Percentiles rank a stretch among this genome's conserved stretches.
Conservation (phyloP, 108 stramenopile genomes). For the Pseudonitzschia pungens region DNA sequence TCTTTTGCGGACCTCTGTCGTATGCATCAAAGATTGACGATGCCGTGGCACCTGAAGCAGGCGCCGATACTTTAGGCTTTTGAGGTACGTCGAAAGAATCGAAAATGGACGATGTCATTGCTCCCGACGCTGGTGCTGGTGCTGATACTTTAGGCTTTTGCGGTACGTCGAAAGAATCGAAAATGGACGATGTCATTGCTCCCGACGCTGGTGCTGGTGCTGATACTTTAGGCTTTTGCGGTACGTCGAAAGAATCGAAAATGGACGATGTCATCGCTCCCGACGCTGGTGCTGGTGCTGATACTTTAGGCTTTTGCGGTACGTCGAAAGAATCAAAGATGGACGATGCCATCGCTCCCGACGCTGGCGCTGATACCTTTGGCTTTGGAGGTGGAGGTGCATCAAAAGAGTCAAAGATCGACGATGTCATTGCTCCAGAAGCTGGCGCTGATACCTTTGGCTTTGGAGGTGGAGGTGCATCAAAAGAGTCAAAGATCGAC, state of each 20-base stretch:
- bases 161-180: slow-evolving; percentile 48
- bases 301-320: slow-evolving; percentile 26
- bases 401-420: slow-evolving; percentile 52
- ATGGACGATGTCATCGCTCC: slow-evolving; percentile 47
- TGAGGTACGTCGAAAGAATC: slow-evolving; percentile 42
- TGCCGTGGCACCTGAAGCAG: background rate
- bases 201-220: slow-evolving; percentile 52
- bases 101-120: slow-evolving; percentile 50
- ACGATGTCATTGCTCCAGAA: slow-evolving; percentile 17
- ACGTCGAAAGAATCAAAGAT: slow-evolving; percentile 50
- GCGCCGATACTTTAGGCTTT: slow-evolving; percentile 1
- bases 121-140: background rate
- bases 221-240: slow-evolving; percentile 27
- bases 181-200: slow-evolving; percentile 35
- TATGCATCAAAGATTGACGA: slow-evolving; percentile 43
- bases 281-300: slow-evolving; percentile 4
- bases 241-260: slow-evolving; percentile 56
- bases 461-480: slow-evolving; percentile 29
- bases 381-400: slow-evolving; percentile 33
- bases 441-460: slow-evolving; percentile 4
- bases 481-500: slow-evolving; percentile 54
- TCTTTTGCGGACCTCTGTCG: slow-evolving; percentile 19
- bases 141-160: slow-evolving; percentile 4
- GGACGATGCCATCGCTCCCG: slow-evolving; percentile 37
- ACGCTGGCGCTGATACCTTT: slow-evolving; percentile 13